phyloP scores from a whole-genome alignment of 1,284 basidiomycete species.

The Puccinia hordei region DNA sequence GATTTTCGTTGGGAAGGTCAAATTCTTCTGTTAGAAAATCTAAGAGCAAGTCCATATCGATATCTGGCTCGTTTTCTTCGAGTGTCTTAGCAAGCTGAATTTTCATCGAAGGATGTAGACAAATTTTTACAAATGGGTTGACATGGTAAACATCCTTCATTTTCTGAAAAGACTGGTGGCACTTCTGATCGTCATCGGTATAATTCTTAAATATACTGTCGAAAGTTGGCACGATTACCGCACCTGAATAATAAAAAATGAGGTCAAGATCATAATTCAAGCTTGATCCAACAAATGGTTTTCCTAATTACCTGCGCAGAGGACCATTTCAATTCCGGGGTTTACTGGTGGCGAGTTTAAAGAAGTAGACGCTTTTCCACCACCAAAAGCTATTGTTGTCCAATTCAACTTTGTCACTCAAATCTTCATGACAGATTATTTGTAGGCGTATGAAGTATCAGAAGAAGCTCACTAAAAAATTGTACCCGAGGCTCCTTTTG shows the following conservation, averaged over 20 bases:
- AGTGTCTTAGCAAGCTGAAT: not conserved
- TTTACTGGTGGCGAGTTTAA: not conserved
- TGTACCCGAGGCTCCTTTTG: conserved; percentile 18
- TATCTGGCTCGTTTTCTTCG: not conserved
- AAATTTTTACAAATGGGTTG: conserved; percentile 21
- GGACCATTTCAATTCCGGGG: conserved; percentile 14
- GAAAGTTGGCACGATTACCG: conserved; percentile 36
- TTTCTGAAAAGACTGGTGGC: not conserved
- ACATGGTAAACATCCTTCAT: not conserved
- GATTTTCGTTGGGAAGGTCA: not conserved
- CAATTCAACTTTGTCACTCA: not conserved
- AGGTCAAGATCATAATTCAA: not conserved
- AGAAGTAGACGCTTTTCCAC: not conserved
- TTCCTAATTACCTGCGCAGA: conserved; percentile 3
- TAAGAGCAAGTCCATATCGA: not conserved
- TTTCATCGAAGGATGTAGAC: conserved; percentile 23
- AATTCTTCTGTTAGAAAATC: conserved; percentile 4
- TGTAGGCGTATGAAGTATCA: not conserved
- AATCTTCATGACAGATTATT: not conserved
- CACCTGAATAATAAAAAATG: not conserved
- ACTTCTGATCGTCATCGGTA: not conserved
- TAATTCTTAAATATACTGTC: conserved; percentile 20
- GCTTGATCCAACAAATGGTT: not conserved
- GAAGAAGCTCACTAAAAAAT: conserved; percentile 19
- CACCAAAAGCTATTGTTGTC: conserved; percentile 4